Evolutionary conservation across 1,284 basidiomycete genomes (phyloP).

Genomic region (Stereum hirsutum): DNA sequence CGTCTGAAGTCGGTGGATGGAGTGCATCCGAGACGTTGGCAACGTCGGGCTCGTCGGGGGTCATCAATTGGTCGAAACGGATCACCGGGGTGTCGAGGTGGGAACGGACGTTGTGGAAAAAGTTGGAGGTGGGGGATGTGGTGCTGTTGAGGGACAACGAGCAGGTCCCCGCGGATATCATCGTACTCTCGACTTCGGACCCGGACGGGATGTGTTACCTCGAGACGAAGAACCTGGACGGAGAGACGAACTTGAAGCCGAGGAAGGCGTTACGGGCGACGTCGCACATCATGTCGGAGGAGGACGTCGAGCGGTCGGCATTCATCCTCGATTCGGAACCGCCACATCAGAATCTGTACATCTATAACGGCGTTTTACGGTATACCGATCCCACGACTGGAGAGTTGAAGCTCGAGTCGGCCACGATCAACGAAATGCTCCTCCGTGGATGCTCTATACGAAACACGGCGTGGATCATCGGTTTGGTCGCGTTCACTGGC

Average conservation of each 20-base stretch:
- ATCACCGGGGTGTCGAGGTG: conserved; percentile 71
- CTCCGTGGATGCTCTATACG: conserved; percentile 89
- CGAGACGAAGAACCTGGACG: conserved; percentile 94
- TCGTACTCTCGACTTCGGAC: conserved; percentile 85
- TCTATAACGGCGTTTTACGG: conserved; percentile 81
- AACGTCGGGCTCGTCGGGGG: conserved; percentile 44
- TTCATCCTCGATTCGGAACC: conserved; percentile 91
- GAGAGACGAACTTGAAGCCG: conserved; percentile 94
- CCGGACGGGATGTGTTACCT: conserved; percentile 80
- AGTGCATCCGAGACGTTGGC: conserved; percentile 12
- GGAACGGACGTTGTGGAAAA: conserved; percentile 98
- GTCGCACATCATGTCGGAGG: conserved; percentile 71
- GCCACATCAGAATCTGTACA: conserved; percentile 89
- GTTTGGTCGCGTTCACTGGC: conserved; percentile 91
- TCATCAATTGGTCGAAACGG: conserved; percentile 70
- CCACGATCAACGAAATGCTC: conserved; percentile 89
- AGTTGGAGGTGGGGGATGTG: conserved; percentile 95
- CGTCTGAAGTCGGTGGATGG: conserved; percentile 7
- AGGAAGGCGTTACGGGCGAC: conserved; percentile 77
- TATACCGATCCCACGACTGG: conserved; percentile 49
- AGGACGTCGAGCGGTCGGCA: conserved; percentile 81
- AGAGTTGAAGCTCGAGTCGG: conserved; percentile 51
- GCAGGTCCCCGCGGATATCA: conserved; percentile 91
- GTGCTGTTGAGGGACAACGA: conserved; percentile 90
- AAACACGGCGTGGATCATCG: conserved; percentile 93